Conservation (phyloP, 2,329 filamentous ascomycete species). For the Epichloe gansuensis region DNA sequence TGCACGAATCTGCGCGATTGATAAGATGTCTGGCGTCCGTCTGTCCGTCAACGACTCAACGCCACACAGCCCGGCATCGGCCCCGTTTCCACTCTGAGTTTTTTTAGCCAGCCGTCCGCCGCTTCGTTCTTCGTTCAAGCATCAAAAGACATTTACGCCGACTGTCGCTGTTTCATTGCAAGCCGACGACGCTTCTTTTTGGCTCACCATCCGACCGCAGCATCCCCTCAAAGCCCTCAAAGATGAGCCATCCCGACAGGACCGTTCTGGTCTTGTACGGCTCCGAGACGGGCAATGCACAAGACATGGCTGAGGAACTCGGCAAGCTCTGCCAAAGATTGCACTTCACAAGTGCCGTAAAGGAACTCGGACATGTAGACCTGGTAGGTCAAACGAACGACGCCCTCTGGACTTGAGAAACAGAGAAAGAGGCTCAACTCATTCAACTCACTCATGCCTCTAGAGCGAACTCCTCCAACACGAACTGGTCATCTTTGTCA, state of each 20-base stretch:
- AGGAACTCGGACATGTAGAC: constrained; percentile 63
- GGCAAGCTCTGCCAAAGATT: constrained; percentile 62
- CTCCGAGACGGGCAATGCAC: constrained; percentile 87
- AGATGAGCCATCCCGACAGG: constrained; percentile 20
- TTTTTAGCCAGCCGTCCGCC: too few relatives aligned
- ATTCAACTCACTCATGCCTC: background rate
- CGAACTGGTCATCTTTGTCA: constrained; percentile 59
- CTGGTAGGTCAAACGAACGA: constrained; percentile 43
- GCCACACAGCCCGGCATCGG: constrained; percentile 6
- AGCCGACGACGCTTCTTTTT: too few relatives aligned
- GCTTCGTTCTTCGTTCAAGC: too few relatives aligned
- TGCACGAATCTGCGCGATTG: too few relatives aligned
- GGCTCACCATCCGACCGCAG: background rate
- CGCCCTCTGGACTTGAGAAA: background rate
- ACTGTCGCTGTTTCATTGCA: too few relatives aligned
- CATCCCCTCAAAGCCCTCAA: background rate
- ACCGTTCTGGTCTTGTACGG: constrained; percentile 69
- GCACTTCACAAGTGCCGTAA: constrained; percentile 62
- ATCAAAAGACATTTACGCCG: too few relatives aligned
- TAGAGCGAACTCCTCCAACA: constrained; percentile 39
- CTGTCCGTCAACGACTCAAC: background rate
- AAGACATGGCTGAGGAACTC: constrained; percentile 81
- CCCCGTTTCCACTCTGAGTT: background rate
- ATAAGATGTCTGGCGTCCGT: too few relatives aligned
- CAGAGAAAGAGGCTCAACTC: background rate